Evolutionary conservation across 257 asterid genomes (phyloP), one percentile per base, ranked within the genome.

Genomic region (Gentiana macrophylla): DNA sequence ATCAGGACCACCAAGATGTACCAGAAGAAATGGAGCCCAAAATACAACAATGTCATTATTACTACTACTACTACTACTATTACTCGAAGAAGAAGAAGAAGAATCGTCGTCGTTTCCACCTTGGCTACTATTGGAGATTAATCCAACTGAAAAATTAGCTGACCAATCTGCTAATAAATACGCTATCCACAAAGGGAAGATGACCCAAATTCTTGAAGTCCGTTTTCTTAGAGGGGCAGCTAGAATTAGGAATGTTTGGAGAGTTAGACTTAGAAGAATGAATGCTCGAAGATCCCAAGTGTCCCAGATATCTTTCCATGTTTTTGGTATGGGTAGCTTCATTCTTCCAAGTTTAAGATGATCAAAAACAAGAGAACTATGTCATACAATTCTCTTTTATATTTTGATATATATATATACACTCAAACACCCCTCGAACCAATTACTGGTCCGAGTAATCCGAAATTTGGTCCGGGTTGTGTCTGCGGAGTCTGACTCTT

Each of bases 1-100:
- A 57, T 80, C 82, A 1, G 80, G 88, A 4, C 88, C 88, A 0
- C 88, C 80, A 0, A 80, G 84, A 45, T 77, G 87, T 6, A 77
- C 73, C 45, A 80, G 70, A 43, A 80, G 76, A 60, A 74, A 77
- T 2, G 87, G 74, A 1, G 82, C 73, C 84, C 87, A 80, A 15
- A 77, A 75, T 1, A 78, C 80, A 0, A 72, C 71, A 24, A 80
- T 67, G 63, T 77, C 72, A 0, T 44, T 12, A 34, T 50, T 37
- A 33, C 45, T 50, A 50, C 3, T 54, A n/a, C n/a, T n/a, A n/a
- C n/a, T n/a, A 24, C 24, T 24, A 24, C 24, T 24, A 24, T 24
- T 24, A 24, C 24, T 9, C 38, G 4, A 41, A 52, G 43, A 5
- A 10, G n/a, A n/a, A n/a, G n/a, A n/a, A n/a, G 32, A 24, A 2